phyloP scores from a whole-genome alignment of 208 protist species.

The Wallacemonas rigidus region DNA sequence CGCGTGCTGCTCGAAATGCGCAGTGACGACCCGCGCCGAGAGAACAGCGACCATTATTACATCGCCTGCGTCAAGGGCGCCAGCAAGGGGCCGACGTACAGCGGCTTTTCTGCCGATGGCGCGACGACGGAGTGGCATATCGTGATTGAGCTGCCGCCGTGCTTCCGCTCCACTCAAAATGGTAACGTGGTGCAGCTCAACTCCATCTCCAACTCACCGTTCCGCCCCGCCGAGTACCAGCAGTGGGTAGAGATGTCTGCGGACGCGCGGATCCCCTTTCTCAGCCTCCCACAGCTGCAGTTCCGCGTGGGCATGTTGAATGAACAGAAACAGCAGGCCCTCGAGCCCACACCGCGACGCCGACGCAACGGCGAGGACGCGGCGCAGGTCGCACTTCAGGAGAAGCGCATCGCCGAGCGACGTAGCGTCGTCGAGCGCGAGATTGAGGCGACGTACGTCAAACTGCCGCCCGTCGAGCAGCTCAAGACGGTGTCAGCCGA shows the following conservation, averaged over 20 bases:
- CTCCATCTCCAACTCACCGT: conserved; percentile 90
- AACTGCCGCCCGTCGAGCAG: conserved; percentile 60
- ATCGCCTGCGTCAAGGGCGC: conserved; percentile 87
- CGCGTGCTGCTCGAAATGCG: conserved; percentile 91
- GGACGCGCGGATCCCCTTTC: conserved; percentile 57
- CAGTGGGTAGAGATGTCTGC: conserved; percentile 76
- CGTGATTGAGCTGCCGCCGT: conserved; percentile 89
- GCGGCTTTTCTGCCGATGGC: conserved; percentile 86
- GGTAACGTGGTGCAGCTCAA: conserved; percentile 91
- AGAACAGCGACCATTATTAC: conserved; percentile 88
- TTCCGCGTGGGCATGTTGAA: conserved; percentile 85
- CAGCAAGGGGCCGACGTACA: conserved; percentile 73
- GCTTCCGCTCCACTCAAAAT: conserved; percentile 83
- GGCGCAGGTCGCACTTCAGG: conserved; percentile 38
- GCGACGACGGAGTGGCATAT: conserved; percentile 87
- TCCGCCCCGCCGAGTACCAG: conserved; percentile 84
- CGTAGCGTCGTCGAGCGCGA: conserved; percentile 40
- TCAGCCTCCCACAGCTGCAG: conserved; percentile 73
- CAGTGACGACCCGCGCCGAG: conserved; percentile 68
- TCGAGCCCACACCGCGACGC: conserved; percentile 47
- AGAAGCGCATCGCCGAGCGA: conserved; percentile 40
- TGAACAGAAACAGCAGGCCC: conserved; percentile 84
- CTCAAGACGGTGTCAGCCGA: conserved; percentile 55
- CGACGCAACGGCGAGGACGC: conserved; percentile 64
- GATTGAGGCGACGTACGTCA: conserved; percentile 62